Percentiles rank a stretch among this genome's conserved stretches.
phyloP scores from a whole-genome alignment of 2,329 filamentous ascomycete species.

The Cladorrhinum sp. region DNA sequence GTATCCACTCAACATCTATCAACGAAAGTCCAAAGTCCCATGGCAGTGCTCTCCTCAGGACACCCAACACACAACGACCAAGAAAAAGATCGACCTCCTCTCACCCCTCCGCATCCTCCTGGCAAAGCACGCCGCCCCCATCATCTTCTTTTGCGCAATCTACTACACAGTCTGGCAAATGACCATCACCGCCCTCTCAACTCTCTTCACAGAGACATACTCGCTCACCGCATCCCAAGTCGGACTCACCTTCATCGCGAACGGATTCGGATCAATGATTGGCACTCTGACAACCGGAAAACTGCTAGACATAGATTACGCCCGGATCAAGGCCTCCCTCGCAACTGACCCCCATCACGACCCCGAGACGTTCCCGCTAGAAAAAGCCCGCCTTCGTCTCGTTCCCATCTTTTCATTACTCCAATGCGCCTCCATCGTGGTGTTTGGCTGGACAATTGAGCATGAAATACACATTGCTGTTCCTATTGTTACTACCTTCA shows the following conservation, averaged over 20 bases:
- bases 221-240: neutral
- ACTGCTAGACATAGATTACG: neutral
- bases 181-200: neutral
- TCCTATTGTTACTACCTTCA: conserved; percentile 49
- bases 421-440: neutral
- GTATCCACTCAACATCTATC: neutral
- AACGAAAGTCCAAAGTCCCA: neutral
- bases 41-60: neutral
- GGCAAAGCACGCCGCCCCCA: neutral
- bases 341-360: neutral
- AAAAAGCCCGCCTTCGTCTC: neutral
- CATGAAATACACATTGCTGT: conserved; percentile 40
- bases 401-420: neutral
- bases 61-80: neutral
- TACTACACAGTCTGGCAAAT: neutral
- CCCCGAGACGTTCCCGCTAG: neutral
- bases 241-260: neutral
- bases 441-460: neutral
- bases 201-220: neutral
- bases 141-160: neutral
- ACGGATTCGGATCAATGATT: neutral
- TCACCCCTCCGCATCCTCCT: neutral
- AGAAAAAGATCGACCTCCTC: neutral
- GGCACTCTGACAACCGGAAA: neutral
- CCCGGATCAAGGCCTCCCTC: neutral